phyloP scores from a whole-genome alignment of 2,329 filamentous ascomycete genomes.

The Xylaria sp. region DNA sequence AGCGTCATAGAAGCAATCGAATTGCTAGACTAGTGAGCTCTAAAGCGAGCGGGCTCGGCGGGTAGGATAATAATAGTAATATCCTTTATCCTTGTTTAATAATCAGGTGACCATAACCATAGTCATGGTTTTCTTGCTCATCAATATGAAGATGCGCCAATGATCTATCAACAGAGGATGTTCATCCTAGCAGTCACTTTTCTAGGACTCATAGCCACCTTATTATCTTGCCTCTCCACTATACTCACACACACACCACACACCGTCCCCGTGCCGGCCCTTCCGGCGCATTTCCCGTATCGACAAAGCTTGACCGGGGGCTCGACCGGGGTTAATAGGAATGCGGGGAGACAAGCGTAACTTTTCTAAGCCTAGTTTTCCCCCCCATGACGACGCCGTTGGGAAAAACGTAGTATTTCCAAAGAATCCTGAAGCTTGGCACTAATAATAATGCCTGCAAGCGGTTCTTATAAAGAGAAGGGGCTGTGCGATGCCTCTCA shows the following conservation, averaged over 20 bases:
- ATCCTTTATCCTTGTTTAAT: no score
- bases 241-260: neutral
- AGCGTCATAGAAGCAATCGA: no score
- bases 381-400: neutral
- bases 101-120: no score
- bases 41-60: no score
- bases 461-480: slow-evolving; percentile 1
- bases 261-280: slow-evolving; percentile 3
- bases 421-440: neutral
- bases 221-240: no score
- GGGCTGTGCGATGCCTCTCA: neutral
- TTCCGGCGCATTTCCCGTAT: slow-evolving; percentile 13
- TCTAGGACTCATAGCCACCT: no score
- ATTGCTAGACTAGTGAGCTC: no score
- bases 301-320: neutral
- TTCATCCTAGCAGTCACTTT: no score
- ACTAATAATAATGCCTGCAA: slow-evolving; percentile 16
- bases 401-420: neutral
- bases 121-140: no score
- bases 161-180: no score
- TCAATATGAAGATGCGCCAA: no score
- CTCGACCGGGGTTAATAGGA: neutral
- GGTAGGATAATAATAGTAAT: no score
- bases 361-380: slow-evolving; percentile 16
- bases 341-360: slow-evolving; percentile 20